These are phyloP conservation scores for Wickerhamomyces subpelliculosus DNA, from an alignment of 805 yeast genomes.

Conservation along the genomic window DNA sequence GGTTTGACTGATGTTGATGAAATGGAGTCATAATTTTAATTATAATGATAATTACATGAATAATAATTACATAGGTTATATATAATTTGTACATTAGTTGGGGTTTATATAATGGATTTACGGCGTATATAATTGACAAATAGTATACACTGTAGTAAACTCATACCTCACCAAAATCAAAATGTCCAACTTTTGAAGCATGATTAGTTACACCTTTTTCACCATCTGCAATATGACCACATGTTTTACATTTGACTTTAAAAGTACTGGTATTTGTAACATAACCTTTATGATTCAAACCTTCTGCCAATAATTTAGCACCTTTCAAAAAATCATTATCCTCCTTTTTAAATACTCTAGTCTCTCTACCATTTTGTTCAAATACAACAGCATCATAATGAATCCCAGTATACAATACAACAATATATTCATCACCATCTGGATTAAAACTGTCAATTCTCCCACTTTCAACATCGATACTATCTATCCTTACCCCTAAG, in stretches of 20 bases:
- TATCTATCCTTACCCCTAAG: constrained; percentile 44
- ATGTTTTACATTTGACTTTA: constrained; percentile 48
- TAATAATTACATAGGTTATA: neutral
- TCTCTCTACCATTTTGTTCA: constrained; percentile 26
- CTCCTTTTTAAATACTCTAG: constrained; percentile 34
- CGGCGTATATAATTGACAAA: too few relatives aligned
- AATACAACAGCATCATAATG: constrained; percentile 64
- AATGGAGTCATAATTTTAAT: neutral
- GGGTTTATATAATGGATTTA: neutral
- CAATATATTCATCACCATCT: constrained; percentile 34
- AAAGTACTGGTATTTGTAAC: constrained; percentile 61
- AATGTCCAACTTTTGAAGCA: constrained; percentile 56
- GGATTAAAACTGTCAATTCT: constrained; percentile 45
- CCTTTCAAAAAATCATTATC: constrained; percentile 30
- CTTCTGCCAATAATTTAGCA: constrained; percentile 31
- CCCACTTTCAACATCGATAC: constrained; percentile 60
- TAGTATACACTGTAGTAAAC: constrained; percentile 22
- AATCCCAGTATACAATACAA: constrained; percentile 59
- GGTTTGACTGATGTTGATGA: constrained; percentile 7
- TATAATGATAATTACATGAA: neutral
- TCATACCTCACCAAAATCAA: constrained; percentile 44
- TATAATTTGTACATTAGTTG: neutral
- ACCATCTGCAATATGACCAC: constrained; percentile 47
- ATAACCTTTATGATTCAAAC: constrained; percentile 45
- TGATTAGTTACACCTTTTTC: constrained; percentile 61